Conservation (phyloP, 2,329 filamentous ascomycete genomes). For the Tolypocladium album region DNA sequence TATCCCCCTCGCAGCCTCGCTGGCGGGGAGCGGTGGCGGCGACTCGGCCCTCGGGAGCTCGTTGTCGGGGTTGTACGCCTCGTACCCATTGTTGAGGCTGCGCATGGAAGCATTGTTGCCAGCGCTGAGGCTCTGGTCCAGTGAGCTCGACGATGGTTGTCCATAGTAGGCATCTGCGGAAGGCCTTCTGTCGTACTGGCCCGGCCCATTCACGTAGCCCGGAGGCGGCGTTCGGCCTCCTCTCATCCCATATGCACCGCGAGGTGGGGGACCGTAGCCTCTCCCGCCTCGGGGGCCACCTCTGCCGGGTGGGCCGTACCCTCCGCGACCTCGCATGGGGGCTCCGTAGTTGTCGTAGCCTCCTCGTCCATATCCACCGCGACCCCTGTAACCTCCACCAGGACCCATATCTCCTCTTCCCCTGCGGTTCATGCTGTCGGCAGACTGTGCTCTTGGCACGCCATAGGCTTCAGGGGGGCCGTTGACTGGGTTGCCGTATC, state of each 20-base stretch:
- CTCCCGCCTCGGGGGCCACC: slow-evolving; percentile 27
- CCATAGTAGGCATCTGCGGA: slow-evolving; percentile 25
- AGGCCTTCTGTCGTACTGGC: slow-evolving; percentile 26
- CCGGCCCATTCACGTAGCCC: slow-evolving; percentile 26
- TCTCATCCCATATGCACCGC: slow-evolving; percentile 20
- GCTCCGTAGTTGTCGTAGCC: slow-evolving; percentile 36
- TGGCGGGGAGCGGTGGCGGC: slow-evolving; percentile 47
- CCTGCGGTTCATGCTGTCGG: slow-evolving; percentile 37
- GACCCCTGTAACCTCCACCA: slow-evolving; percentile 32
- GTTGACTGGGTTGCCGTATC: slow-evolving; percentile 50
- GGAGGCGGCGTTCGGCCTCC: slow-evolving; percentile 23
- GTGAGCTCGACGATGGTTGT: slow-evolving; percentile 1
- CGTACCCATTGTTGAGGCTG: slow-evolving; percentile 16
- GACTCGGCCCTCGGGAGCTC: slow-evolving; percentile 50
- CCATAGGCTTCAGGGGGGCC: slow-evolving; percentile 33
- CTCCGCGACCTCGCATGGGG: slow-evolving; percentile 27
- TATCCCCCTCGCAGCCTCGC: slow-evolving; percentile 27
- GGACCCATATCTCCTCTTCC: slow-evolving; percentile 36
- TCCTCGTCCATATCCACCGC: slow-evolving; percentile 38
- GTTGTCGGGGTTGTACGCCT: slow-evolving; percentile 30
- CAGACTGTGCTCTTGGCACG: slow-evolving; percentile 33
- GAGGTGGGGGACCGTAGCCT: slow-evolving; percentile 19
- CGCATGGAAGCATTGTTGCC: slow-evolving; percentile 10
- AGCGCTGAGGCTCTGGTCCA: not conserved
- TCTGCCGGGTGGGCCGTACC: slow-evolving; percentile 25